These are phyloP conservation scores for Melampsora americana DNA, from an alignment of 1,284 basidiomycete genomes.

Conservation along the genomic window DNA sequence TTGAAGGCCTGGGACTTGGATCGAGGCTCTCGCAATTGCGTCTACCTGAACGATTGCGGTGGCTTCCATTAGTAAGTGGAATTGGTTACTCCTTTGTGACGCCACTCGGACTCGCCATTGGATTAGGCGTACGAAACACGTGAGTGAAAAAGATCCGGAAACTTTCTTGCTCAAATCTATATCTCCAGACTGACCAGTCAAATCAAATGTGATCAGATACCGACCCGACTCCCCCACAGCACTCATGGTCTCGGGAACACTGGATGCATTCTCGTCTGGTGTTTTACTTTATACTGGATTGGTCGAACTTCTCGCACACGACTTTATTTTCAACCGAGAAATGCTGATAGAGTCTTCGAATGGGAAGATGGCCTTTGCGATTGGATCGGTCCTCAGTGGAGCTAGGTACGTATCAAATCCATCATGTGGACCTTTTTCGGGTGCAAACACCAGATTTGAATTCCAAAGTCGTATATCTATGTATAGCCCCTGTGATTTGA, in stretches of 20 bases:
- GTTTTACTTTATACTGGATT: conserved; percentile 53
- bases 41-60: conserved; percentile 5
- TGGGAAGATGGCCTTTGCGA: conserved; percentile 12
- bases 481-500: neutral
- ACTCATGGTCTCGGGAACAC: conserved; percentile 51
- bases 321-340: conserved; percentile 37
- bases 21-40: conserved; percentile 32
- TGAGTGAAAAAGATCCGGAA: neutral
- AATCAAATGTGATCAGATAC: conserved; percentile 45
- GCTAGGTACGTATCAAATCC: conserved; percentile 17
- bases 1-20: conserved; percentile 40
- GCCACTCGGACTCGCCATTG: conserved; percentile 31
- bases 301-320: conserved; percentile 49
- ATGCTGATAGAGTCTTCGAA: conserved; percentile 35
- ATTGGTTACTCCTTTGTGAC: conserved; percentile 37
- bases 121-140: conserved; percentile 34
- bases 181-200: neutral
- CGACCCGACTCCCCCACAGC: conserved; percentile 52
- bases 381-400: conserved; percentile 17
- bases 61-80: conserved; percentile 5
- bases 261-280: conserved; percentile 53
- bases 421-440: neutral
- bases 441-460: neutral
- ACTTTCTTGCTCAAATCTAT: neutral
- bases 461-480: neutral